Evolutionary conservation across 2,329 filamentous ascomycete species (phyloP).

Genomic region (Cyclaneusma minus): DNA sequence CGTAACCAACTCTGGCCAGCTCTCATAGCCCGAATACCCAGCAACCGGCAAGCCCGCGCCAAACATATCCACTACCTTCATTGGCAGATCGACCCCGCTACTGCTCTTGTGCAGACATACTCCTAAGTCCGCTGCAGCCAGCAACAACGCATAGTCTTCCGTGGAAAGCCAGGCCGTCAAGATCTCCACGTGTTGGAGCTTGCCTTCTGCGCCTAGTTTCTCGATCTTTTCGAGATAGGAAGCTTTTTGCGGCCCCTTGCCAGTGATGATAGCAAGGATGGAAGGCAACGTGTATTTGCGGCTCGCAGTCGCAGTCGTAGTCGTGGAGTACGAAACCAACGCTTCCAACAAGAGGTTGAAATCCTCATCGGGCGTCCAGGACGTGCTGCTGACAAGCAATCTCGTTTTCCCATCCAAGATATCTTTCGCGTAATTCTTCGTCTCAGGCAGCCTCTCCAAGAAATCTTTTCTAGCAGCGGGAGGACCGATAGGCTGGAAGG

Average conservation of each 20-base stretch:
- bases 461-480: slow-evolving; percentile 34
- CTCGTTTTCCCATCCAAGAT: slow-evolving; percentile 43
- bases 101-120: slow-evolving; percentile 87
- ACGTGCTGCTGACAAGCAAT: slow-evolving; percentile 82
- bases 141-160: slow-evolving; percentile 67
- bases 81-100: slow-evolving; percentile 87
- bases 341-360: slow-evolving; percentile 79
- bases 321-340: slow-evolving; percentile 55
- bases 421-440: slow-evolving; percentile 38
- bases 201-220: slow-evolving; percentile 40
- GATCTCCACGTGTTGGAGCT: slow-evolving; percentile 56
- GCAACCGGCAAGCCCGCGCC: slow-evolving; percentile 82
- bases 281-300: slow-evolving; percentile 34
- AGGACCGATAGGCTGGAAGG: slow-evolving; percentile 57
- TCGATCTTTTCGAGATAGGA: slow-evolving; percentile 55
- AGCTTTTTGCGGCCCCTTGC: slow-evolving; percentile 74
- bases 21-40: slow-evolving; percentile 73
- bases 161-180: slow-evolving; percentile 74
- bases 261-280: slow-evolving; percentile 83
- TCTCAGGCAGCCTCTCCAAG: slow-evolving; percentile 49
- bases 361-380: slow-evolving; percentile 95
- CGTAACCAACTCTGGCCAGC: slow-evolving; percentile 78
- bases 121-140: slow-evolving; percentile 76
- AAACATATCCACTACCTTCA: slow-evolving; percentile 99
- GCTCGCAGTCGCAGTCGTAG: slow-evolving; percentile 21